Evolutionary conservation across 1,284 basidiomycete species (phyloP).

Genomic region (Ustilago cynodontis): DNA sequence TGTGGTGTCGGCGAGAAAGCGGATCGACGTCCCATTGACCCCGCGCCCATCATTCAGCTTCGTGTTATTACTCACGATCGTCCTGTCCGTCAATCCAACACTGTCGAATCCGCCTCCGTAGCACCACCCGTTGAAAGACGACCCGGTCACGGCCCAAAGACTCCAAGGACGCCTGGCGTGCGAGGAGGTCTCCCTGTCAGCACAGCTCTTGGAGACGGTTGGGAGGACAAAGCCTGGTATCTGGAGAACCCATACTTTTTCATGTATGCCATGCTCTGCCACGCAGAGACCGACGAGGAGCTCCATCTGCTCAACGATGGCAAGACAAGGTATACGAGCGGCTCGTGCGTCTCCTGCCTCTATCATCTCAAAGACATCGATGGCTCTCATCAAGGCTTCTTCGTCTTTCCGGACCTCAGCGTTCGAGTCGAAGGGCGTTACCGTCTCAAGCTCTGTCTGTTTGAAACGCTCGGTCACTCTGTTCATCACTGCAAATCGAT

Average conservation of each 20-base stretch:
- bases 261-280: slow-evolving; percentile 67
- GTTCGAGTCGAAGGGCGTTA: slow-evolving; percentile 84
- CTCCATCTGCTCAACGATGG: slow-evolving; percentile 92
- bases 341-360: slow-evolving; percentile 89
- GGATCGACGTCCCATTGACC: slow-evolving; percentile 92
- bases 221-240: slow-evolving; percentile 69
- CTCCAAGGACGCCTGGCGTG: slow-evolving; percentile 38
- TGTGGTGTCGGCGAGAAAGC: slow-evolving; percentile 77
- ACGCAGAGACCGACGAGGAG: slow-evolving; percentile 78
- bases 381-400: slow-evolving; percentile 78
- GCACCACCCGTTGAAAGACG: slow-evolving; percentile 44
- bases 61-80: slow-evolving; percentile 77
- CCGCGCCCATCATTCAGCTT: slow-evolving; percentile 94
- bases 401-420: slow-evolving; percentile 71
- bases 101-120: slow-evolving; percentile 19
- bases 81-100: slow-evolving; percentile 33
- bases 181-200: slow-evolving; percentile 56
- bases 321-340: slow-evolving; percentile 88
- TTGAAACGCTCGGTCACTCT: slow-evolving; percentile 82
- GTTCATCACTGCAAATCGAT: slow-evolving; percentile 67
- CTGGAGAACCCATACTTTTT: slow-evolving; percentile 67
- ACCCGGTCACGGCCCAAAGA: slow-evolving; percentile 34
- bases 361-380: slow-evolving; percentile 95
- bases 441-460: slow-evolving; percentile 82
- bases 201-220: slow-evolving; percentile 58